Percentiles rank a stretch among this genome's conserved stretches.
These are phyloP conservation scores for Fusarium chaquense DNA, from an alignment of 2,329 filamentous ascomycete genomes.

Conservation along the genomic window DNA sequence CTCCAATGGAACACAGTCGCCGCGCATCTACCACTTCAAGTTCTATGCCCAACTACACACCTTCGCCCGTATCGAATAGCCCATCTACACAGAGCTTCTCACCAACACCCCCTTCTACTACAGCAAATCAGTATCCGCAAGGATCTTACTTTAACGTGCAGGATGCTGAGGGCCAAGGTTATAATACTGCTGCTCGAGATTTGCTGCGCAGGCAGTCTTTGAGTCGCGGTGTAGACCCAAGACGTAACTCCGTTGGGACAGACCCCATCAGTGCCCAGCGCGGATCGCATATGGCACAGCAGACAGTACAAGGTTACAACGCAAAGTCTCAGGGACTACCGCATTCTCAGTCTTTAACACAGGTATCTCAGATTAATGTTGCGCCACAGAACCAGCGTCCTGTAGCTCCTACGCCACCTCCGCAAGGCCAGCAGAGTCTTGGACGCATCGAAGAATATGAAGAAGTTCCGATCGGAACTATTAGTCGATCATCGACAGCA, in stretches of 20 bases:
- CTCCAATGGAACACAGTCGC: conserved; percentile 46
- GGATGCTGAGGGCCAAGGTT: conserved; percentile 37
- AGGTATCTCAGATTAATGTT: conserved; percentile 27
- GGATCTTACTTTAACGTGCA: conserved; percentile 40
- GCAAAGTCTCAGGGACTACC: conserved; percentile 10
- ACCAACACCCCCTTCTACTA: conserved; percentile 33
- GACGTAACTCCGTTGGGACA: conserved; percentile 39
- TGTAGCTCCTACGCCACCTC: conserved; percentile 16
- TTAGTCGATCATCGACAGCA: conserved; percentile 37
- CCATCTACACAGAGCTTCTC: conserved; percentile 31
- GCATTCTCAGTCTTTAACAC: conserved; percentile 30
- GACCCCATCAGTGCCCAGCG: conserved; percentile 28
- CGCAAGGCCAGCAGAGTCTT: conserved; percentile 35
- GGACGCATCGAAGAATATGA: conserved; percentile 47
- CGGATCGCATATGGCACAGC: conserved; percentile 29
- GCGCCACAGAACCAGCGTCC: conserved; percentile 19
- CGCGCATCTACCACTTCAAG: conserved; percentile 39
- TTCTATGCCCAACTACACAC: conserved; percentile 31
- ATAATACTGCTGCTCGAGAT: conserved; percentile 40
- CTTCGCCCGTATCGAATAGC: conserved; percentile 45
- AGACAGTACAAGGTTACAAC: conserved; percentile 10
- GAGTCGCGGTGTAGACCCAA: conserved; percentile 35
- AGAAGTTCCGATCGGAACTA: conserved; percentile 27
- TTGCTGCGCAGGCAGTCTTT: conserved; percentile 43
- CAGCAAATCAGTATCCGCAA: conserved; percentile 28